Conservation (phyloP, 495 filamentous ascomycete species). For the Apiosordaria backusii region DNA sequence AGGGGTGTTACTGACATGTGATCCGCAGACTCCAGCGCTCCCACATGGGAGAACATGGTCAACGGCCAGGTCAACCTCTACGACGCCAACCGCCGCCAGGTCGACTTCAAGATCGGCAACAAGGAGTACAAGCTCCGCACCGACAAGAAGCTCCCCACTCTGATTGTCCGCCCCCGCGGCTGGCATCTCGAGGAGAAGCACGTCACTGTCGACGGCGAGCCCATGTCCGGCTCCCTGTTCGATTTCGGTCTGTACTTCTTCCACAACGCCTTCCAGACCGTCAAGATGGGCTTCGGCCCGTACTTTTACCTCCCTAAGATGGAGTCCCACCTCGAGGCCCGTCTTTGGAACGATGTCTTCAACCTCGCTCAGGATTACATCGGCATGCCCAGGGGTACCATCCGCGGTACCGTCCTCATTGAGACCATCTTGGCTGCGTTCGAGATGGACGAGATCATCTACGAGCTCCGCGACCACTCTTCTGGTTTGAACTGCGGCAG, state of each 20-base stretch:
- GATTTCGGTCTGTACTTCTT: conserved; percentile 99
- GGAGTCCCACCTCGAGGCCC: conserved; percentile 95
- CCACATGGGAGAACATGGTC: conserved; percentile 99
- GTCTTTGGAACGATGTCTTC: conserved; percentile 99
- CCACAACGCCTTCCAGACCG: conserved; percentile 91
- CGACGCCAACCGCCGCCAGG: conserved; percentile 89
- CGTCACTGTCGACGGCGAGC: conserved; percentile 91
- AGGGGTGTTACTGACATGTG: background rate
- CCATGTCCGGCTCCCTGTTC: conserved; percentile 90
- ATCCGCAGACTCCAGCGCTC: conserved; percentile 80
- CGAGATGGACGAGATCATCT: conserved; percentile 99
- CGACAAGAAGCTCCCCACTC: conserved; percentile 71
- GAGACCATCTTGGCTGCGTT: conserved; percentile 99
- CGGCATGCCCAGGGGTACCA: conserved; percentile 84
- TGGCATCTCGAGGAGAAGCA: conserved; percentile 99
- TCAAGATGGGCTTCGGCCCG: conserved; percentile 78
- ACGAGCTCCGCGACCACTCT: conserved; percentile 95
- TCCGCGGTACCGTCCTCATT: conserved; percentile 93
- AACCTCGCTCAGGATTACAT: conserved; percentile 93
- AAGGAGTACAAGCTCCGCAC: conserved; percentile 98
- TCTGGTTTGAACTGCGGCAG: conserved; percentile 96
- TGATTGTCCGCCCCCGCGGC: conserved; percentile 83
- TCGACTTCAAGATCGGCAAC: conserved; percentile 92
- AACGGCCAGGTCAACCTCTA: conserved; percentile 98
- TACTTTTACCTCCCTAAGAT: conserved; percentile 99